These are phyloP conservation scores for Syzygium malaccense DNA, from an alignment of 441 rosid species.

Conservation along the genomic window DNA sequence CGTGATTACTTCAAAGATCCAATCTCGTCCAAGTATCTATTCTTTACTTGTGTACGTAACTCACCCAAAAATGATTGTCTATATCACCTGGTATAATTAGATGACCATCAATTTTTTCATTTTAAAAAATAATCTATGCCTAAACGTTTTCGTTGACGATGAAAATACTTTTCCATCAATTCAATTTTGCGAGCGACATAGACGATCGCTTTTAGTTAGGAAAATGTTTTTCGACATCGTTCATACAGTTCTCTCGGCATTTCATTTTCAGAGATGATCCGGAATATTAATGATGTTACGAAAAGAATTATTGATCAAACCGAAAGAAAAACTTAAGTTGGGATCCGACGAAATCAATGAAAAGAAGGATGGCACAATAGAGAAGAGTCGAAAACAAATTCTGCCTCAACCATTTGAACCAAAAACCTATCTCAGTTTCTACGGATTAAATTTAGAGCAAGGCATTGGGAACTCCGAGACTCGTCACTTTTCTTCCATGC, in stretches of 20 bases:
- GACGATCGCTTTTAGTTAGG: background rate
- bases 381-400: background rate
- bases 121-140: no score
- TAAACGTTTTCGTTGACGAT: background rate
- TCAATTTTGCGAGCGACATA: fast-evolving
- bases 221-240: background rate
- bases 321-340: background rate
- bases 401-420: background rate
- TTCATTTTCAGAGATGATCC: background rate
- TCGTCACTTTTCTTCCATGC: background rate
- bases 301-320: background rate
- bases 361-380: background rate
- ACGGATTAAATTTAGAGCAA: background rate
- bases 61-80: fast-evolving
- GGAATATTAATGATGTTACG: no score
- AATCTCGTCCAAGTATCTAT: background rate
- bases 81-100: background rate
- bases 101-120: fast-evolving
- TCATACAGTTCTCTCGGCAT: background rate
- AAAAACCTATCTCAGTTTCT: background rate
- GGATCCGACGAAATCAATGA: background rate
- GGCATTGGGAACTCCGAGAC: background rate
- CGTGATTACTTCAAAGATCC: background rate
- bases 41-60: background rate
- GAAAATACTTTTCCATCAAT: background rate